phyloP scores from a whole-genome alignment of 2,329 filamentous ascomycete species.

The Cadophora gregata region DNA sequence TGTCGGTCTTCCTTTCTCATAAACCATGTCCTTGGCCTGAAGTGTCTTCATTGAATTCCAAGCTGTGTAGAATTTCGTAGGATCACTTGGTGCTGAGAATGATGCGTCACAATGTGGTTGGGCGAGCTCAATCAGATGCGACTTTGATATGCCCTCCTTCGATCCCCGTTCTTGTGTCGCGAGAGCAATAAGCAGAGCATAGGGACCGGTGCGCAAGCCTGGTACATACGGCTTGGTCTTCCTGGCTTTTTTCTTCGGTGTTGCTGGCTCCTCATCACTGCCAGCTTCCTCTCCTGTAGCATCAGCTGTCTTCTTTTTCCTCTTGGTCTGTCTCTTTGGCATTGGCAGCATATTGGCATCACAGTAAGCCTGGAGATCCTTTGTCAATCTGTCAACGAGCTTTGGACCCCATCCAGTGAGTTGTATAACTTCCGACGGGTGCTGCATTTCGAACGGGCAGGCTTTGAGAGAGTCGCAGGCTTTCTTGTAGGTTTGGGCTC shows the following conservation, averaged over 20 bases:
- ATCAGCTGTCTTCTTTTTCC: slow-evolving; percentile 21
- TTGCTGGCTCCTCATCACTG: slow-evolving; percentile 23
- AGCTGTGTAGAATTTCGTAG: slow-evolving; percentile 76
- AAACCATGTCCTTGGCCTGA: slow-evolving; percentile 74
- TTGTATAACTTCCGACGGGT: slow-evolving; percentile 74
- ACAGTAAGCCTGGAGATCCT: slow-evolving; percentile 65
- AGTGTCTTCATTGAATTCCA: slow-evolving; percentile 86
- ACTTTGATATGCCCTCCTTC: slow-evolving; percentile 66
- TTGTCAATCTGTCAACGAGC: slow-evolving; percentile 71
- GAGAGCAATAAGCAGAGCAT: slow-evolving; percentile 73
- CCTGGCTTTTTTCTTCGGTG: slow-evolving; percentile 59
- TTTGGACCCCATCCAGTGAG: slow-evolving; percentile 78
- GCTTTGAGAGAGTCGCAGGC: slow-evolving; percentile 79
- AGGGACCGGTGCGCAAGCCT: slow-evolving; percentile 72
- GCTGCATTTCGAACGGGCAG: slow-evolving; percentile 67
- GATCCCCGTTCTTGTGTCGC: slow-evolving; percentile 62
- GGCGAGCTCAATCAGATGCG: slow-evolving; percentile 70
- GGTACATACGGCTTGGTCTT: slow-evolving; percentile 75
- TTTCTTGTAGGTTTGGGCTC: slow-evolving; percentile 73
- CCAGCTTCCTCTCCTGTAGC: slow-evolving; percentile 16
- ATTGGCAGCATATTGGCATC: slow-evolving; percentile 70
- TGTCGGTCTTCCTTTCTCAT: slow-evolving; percentile 70
- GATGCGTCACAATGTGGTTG: slow-evolving; percentile 77
- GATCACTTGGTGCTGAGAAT: slow-evolving; percentile 70
- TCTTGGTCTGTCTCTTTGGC: slow-evolving; percentile 62